These are phyloP conservation scores for Bocquillonia castaneifolia DNA, from an alignment of 441 rosid species.

Conservation along the genomic window DNA sequence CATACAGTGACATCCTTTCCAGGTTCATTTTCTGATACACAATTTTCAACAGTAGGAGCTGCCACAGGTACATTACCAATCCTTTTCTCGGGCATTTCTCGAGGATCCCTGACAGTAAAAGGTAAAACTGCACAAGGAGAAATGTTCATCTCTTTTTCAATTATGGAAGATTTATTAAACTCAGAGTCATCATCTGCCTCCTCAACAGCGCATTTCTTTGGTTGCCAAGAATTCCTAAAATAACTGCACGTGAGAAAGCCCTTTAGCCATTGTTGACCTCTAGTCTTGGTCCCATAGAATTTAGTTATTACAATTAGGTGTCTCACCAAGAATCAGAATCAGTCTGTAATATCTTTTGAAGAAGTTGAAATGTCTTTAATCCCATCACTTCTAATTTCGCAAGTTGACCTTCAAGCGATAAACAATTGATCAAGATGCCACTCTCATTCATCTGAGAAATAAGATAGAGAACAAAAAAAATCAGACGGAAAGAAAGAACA, in stretches of 20 bases:
- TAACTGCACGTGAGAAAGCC: constrained; percentile 37
- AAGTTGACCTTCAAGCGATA: constrained; percentile 74
- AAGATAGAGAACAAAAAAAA: constrained; percentile 5
- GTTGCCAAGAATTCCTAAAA: constrained; percentile 30
- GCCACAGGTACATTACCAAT: constrained; percentile 27
- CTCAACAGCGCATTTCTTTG: constrained; percentile 34
- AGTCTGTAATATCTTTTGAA: constrained; percentile 51
- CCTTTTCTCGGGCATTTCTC: constrained; percentile 30
- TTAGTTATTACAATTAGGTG: constrained; percentile 6
- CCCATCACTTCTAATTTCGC: constrained; percentile 77
- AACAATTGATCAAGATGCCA: constrained; percentile 45
- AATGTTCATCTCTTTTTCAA: constrained; percentile 39
- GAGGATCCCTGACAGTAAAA: constrained; percentile 58
- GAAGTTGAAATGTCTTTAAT: constrained; percentile 58
- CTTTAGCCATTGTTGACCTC: constrained; percentile 16
- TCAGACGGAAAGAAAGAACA: not conserved
- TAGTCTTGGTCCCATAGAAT: constrained; percentile 11
- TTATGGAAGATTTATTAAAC: constrained; percentile 21
- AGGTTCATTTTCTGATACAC: constrained; percentile 27
- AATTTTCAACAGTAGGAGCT: constrained; percentile 23
- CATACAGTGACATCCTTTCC: constrained; percentile 21
- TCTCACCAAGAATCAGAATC: constrained; percentile 54
- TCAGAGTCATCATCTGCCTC: constrained; percentile 27
- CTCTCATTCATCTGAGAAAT: constrained; percentile 50
- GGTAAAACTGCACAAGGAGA: constrained; percentile 43